Evolutionary conservation across 2,329 filamentous ascomycete genomes (phyloP), one percentile per base, ranked within the genome.

Genomic region (Phialophora tarda): DNA sequence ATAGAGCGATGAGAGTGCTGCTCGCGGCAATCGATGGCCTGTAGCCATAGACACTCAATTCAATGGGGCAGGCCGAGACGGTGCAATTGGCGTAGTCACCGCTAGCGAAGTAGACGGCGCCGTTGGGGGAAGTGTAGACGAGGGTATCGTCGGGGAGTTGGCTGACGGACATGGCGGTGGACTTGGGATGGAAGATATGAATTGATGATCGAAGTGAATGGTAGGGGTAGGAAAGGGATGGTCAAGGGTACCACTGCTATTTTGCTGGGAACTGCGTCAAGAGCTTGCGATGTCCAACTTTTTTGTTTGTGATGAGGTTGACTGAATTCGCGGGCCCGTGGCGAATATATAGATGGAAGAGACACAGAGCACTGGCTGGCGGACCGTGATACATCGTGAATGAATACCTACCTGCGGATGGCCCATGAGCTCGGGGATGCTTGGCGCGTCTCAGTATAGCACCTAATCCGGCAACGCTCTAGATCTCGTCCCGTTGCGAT

Each of bases 1-100:
- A 84, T 11, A 84, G 71, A 23, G 77, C 77, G 54, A 78, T 72
- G 69, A 84, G 82, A 17, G 76, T 65, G 58, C 74, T 71, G 63
- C 82, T 83, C 6, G 78, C 79, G 32, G 73, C 69, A 1, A 82
- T 69, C 1, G 77, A 78, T 3, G 81, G 81, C 14, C 74, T 75
- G 72, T 83, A 83, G 30, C 75, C 75, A 74, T 81, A 83, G 66
- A 80, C 80, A 23, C 77, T 79, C 7, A 73, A 60, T 21, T 75
- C 70, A 21, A 82, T 72, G 3, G 77, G 75, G 68, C 81, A 83
- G 59, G 74, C 75, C 71, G 7, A 63, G n/a, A 71, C 54, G 12
- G 70, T 71, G 54, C 70, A 72, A 24, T 72, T 72, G 63, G 55
- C 24, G n/a, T 67, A 23, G 14, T 63, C 56, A 23, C 70, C 70